Conservation (phyloP, 495 filamentous ascomycete genomes). For the Lepraria neglecta region DNA sequence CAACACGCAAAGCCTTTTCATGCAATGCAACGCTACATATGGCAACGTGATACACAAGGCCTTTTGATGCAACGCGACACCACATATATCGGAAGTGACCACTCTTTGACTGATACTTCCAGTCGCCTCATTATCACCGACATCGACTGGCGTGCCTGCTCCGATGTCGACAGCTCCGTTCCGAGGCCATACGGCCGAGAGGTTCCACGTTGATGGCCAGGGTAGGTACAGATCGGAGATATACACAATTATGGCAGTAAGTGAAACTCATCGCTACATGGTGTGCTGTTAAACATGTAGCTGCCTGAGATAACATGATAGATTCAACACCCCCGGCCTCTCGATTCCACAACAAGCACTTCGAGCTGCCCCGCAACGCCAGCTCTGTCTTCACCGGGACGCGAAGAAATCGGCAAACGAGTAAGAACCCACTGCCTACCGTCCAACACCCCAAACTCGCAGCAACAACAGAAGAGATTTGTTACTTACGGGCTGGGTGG, state of each 20-base stretch:
- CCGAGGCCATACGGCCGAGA: not conserved
- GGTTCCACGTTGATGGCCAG: not conserved
- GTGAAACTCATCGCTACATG: too few relatives aligned
- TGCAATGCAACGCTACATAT: too few relatives aligned
- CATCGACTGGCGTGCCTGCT: not conserved
- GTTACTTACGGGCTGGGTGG: too few relatives aligned
- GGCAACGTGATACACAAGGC: too few relatives aligned
- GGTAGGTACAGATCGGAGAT: not conserved
- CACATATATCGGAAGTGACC: not conserved
- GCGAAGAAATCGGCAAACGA: conserved; percentile 7
- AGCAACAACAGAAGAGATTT: conserved; percentile 27
- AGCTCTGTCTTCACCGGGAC: conserved; percentile 13
- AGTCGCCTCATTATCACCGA: not conserved
- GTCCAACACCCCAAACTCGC: not conserved
- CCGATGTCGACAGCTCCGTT: not conserved
- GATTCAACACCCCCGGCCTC: too few relatives aligned
- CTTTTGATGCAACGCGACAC: too few relatives aligned
- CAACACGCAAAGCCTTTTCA: too few relatives aligned
- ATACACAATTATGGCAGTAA: not conserved
- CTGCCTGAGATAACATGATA: too few relatives aligned
- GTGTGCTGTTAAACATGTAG: too few relatives aligned
- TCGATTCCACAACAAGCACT: too few relatives aligned
- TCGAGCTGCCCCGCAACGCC: conserved; percentile 10
- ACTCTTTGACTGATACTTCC: not conserved
- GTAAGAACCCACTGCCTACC: conserved; percentile 5